A percentile compares a stretch with the other conserved stretches of the same genome.
Conservation (phyloP, 2,329 filamentous ascomycete genomes). For the Fusarium bactridioides region DNA sequence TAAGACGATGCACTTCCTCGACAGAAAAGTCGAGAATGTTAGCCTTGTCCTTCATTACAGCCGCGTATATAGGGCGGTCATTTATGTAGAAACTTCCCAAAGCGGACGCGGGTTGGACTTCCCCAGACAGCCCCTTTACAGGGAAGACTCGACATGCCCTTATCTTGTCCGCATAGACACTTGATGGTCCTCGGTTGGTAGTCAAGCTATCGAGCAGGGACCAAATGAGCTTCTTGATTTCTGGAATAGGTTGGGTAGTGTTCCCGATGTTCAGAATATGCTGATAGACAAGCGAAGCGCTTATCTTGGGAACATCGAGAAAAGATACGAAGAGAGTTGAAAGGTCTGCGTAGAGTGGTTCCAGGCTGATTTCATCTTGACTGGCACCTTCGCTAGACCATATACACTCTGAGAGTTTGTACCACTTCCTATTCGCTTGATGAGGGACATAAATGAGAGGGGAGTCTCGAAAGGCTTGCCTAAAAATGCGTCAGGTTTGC, state of each 20-base stretch:
- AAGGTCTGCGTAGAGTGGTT: not conserved
- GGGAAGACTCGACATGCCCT: not conserved
- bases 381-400: not conserved
- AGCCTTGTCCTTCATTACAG: not conserved
- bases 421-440: not conserved
- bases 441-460: not conserved
- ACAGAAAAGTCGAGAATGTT: not conserved
- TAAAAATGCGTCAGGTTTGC: accelerated
- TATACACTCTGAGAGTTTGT: not conserved
- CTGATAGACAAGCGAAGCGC: not conserved
- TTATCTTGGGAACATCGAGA: not conserved
- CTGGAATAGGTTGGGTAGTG: not conserved
- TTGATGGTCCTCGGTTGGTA: not conserved
- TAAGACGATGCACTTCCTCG: not conserved
- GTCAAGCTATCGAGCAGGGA: not conserved
- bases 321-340: not conserved
- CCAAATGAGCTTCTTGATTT: not conserved
- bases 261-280: not conserved
- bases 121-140: not conserved
- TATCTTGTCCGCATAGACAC: not conserved
- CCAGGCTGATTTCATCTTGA: not conserved
- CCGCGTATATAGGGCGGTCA: not conserved
- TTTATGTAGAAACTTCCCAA: not conserved
- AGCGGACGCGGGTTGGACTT: not conserved
- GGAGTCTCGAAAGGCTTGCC: not conserved